Evolutionary conservation across 1,284 basidiomycete genomes (phyloP).

Genomic region (Stereum hirsutum): DNA sequence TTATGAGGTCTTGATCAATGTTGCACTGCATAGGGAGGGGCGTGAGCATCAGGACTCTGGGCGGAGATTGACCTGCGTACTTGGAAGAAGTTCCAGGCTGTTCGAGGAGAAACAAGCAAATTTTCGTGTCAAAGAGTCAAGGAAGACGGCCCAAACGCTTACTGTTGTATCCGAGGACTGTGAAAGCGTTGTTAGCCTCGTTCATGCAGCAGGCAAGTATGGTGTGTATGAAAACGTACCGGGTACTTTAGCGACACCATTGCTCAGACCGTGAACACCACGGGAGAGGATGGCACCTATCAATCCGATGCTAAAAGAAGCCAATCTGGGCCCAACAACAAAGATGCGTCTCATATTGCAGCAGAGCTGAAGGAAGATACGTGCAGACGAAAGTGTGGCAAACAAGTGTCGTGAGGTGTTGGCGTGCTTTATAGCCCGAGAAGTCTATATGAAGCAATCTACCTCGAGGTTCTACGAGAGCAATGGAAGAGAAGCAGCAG

Average conservation of each 20-base stretch:
- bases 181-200: neutral
- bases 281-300: too few relatives aligned
- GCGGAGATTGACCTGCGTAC: constrained; percentile 7
- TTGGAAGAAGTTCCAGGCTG: constrained; percentile 26
- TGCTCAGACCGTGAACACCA: neutral
- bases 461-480: too few relatives aligned
- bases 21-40: constrained; percentile 20
- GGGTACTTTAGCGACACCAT: neutral
- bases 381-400: too few relatives aligned
- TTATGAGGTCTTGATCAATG: constrained; percentile 25
- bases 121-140: neutral
- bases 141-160: constrained; percentile 6
- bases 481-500: too few relatives aligned
- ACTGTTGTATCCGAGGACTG: constrained; percentile 26
- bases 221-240: too few relatives aligned
- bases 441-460: too few relatives aligned
- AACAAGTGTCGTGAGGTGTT: too few relatives aligned
- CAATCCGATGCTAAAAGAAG: too few relatives aligned
- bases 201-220: neutral
- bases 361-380: too few relatives aligned
- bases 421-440: too few relatives aligned
- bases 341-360: too few relatives aligned
- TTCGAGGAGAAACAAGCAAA: neutral
- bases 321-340: too few relatives aligned
- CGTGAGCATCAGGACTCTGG: neutral